A percentile compares a stretch with the other conserved stretches of the same genome.
Conservation (phyloP, 2,329 filamentous ascomycete species). For the Verticillium longisporum region DNA sequence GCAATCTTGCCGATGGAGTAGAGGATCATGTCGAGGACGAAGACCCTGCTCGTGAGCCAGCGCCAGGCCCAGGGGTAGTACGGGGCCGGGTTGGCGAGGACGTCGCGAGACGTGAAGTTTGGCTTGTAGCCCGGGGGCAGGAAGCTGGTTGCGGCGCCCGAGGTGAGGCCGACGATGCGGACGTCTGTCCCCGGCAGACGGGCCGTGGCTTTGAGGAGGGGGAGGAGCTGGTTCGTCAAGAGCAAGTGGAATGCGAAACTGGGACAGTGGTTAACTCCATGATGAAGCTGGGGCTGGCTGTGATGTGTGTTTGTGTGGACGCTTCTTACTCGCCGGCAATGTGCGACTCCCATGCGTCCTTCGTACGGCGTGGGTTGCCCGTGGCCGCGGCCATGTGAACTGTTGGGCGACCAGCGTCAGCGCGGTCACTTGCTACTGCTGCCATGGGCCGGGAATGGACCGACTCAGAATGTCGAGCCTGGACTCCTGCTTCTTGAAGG, state of each 20-base stretch:
- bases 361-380: not conserved
- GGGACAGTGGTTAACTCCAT: not conserved
- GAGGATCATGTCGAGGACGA: constrained; percentile 13
- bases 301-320: no score
- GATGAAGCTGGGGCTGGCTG: not conserved
- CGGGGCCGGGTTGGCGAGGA: constrained; percentile 5
- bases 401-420: not conserved
- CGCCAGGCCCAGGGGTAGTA: constrained; percentile 9
- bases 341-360: constrained; percentile 12
- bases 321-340: constrained; percentile 15
- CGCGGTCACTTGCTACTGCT: no score
- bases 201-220: constrained; percentile 15
- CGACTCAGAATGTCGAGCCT: constrained; percentile 17
- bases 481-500: constrained; percentile 11
- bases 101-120: constrained; percentile 7
- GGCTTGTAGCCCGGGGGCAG: constrained; percentile 12
- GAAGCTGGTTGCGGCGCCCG: constrained; percentile 5
- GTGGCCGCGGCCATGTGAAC: constrained; percentile 16
- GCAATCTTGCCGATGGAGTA: constrained; percentile 16
- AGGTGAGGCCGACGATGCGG: constrained; percentile 14
- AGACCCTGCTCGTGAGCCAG: constrained; percentile 4
- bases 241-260: constrained; percentile 17
- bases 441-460: not conserved
- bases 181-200: constrained; percentile 12
- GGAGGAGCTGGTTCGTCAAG: constrained; percentile 17